Percentiles rank a stretch among this genome's conserved stretches.
phyloP scores from a whole-genome alignment of 140 eudicot genomes.

The Cichorium intybus region DNA sequence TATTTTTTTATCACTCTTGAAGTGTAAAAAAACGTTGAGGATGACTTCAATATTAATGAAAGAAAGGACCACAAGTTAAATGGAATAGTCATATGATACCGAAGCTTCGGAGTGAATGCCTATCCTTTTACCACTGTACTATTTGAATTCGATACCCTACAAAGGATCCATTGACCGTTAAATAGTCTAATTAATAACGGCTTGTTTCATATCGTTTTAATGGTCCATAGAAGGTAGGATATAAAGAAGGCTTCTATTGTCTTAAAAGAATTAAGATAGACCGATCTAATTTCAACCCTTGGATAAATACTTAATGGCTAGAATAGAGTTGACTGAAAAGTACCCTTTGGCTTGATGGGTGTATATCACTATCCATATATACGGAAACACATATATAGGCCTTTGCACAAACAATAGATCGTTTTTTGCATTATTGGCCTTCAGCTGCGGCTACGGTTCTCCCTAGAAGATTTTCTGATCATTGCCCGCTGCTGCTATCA shows the following conservation, averaged over 20 bases:
- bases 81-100: constrained; percentile 27
- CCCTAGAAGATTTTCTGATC: too few relatives aligned
- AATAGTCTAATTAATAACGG: constrained; percentile 18
- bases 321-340: constrained; percentile 27
- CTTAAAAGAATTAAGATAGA: constrained; percentile 6
- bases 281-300: constrained; percentile 16
- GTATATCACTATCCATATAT: constrained; percentile 24
- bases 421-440: too few relatives aligned
- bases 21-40: constrained; percentile 23
- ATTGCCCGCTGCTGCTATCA: too few relatives aligned
- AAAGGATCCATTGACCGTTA: constrained; percentile 30
- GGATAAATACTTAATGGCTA: constrained; percentile 11
- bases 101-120: constrained; percentile 24
- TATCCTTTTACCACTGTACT: constrained; percentile 21
- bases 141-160: constrained; percentile 32
- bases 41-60: constrained; percentile 21
- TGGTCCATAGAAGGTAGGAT: constrained; percentile 16
- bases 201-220: constrained; percentile 12
- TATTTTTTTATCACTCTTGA: constrained; percentile 8
- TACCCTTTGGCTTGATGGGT: constrained; percentile 8
- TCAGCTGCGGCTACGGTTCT: too few relatives aligned
- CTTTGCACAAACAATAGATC: too few relatives aligned
- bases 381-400: constrained; percentile 17
- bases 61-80: constrained; percentile 40
- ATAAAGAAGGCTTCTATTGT: constrained; percentile 1